Conservation (phyloP, 2,329 filamentous ascomycete species). For the Colletotrichum somersetense region DNA sequence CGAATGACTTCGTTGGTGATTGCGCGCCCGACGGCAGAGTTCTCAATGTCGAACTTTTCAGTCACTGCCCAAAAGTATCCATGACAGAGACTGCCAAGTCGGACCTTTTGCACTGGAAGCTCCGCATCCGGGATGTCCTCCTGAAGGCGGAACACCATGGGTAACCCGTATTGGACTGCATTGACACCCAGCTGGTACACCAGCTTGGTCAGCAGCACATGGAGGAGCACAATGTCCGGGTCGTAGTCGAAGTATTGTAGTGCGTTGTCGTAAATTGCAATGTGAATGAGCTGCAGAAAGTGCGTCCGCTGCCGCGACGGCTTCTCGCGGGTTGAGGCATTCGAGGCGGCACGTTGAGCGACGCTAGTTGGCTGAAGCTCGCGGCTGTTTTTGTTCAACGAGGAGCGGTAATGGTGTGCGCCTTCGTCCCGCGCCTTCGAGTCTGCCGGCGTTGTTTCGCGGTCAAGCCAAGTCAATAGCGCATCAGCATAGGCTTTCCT, state of each 20-base stretch:
- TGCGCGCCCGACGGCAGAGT: constrained; percentile 74
- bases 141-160: constrained; percentile 90
- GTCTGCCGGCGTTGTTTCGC: constrained; percentile 80
- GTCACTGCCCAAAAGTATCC: constrained; percentile 88
- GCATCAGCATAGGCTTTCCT: constrained; percentile 89
- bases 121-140: constrained; percentile 81
- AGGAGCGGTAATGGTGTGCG: constrained; percentile 59
- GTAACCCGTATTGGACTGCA: constrained; percentile 80
- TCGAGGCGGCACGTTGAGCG: constrained; percentile 76
- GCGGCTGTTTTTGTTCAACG: constrained; percentile 54
- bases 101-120: constrained; percentile 78
- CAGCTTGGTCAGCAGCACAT: constrained; percentile 81
- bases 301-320: constrained; percentile 68
- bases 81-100: constrained; percentile 85
- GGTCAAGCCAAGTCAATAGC: constrained; percentile 83
- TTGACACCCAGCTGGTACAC: constrained; percentile 85
- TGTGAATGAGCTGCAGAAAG: constrained; percentile 85
- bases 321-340: constrained; percentile 72
- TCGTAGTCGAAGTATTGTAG: constrained; percentile 80
- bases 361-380: constrained; percentile 58
- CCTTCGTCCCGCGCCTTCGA: constrained; percentile 71
- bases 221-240: constrained; percentile 80
- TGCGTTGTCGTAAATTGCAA: constrained; percentile 90
- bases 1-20: constrained; percentile 83
- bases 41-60: constrained; percentile 82